Evolutionary conservation across 202 grass and related monocot genomes (phyloP).

Genomic region (Brachypodium distachyon): DNA sequence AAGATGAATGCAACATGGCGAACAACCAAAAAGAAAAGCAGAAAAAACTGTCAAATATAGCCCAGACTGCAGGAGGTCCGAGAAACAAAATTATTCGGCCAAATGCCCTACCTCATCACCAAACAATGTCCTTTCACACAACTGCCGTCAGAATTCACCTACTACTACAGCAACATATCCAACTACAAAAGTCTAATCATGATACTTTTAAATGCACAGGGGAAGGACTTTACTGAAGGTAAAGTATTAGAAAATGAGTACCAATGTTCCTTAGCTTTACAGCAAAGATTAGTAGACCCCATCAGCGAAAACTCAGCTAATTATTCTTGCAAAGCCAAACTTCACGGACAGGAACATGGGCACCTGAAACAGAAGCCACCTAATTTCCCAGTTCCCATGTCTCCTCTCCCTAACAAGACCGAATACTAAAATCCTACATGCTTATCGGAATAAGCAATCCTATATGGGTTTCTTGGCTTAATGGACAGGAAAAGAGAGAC

Average conservation of each 20-base stretch:
- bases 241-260: not conserved
- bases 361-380: conserved; percentile 12
- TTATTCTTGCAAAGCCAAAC: conserved; percentile 15
- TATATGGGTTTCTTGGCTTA: conserved; percentile 20
- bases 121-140: conserved; percentile 13
- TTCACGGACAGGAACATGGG: not conserved
- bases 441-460: not conserved
- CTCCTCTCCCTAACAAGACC: not conserved
- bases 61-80: not conserved
- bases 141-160: not conserved
- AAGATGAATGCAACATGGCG: not conserved
- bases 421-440: not conserved
- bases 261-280: conserved; percentile 37
- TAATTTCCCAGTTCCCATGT: conserved; percentile 24
- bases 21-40: not conserved
- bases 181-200: conserved; percentile 10
- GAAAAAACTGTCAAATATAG: not conserved
- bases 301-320: conserved; percentile 17
- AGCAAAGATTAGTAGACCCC: conserved; percentile 42
- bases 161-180: conserved; percentile 13
- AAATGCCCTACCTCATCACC: not conserved
- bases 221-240: not conserved
- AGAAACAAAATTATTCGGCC: not conserved
- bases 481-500: conserved; percentile 19
- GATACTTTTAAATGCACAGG: not conserved